Percentiles rank a stretch among this genome's conserved stretches.
Conservation (phyloP, 108 stramenopile species). For the Skeletonema grethae region DNA sequence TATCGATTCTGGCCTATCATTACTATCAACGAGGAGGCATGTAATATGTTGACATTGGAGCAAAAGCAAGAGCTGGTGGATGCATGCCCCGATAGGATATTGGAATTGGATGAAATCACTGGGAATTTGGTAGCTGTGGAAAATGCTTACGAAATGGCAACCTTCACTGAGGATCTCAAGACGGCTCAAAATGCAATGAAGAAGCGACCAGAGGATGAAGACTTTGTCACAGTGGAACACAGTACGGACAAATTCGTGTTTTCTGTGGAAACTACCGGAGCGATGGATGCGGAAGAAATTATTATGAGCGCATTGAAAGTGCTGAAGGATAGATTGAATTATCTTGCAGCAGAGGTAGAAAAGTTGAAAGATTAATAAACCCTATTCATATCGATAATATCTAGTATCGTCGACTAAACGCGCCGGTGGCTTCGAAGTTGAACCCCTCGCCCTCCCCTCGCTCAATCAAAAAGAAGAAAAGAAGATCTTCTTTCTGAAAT, state of each 20-base stretch:
- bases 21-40: constrained; percentile 86
- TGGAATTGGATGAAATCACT: constrained; percentile 77
- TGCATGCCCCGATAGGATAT: constrained; percentile 87
- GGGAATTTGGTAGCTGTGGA: constrained; percentile 71
- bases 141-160: constrained; percentile 82
- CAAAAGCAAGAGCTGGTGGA: constrained; percentile 89
- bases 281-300: constrained; percentile 90
- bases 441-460: no score
- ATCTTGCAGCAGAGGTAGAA: constrained; percentile 81
- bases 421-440: no score
- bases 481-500: no score
- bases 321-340: constrained; percentile 79
- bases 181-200: constrained; percentile 75
- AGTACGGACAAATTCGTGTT: constrained; percentile 83
- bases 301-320: constrained; percentile 74
- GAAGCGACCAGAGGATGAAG: constrained; percentile 82
- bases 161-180: constrained; percentile 85
- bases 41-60: constrained; percentile 82
- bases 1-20: constrained; percentile 94
- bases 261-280: constrained; percentile 83
- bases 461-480: no score
- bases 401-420: no score
- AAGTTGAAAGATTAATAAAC: constrained; percentile 72
- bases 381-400: no score
- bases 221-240: constrained; percentile 77